A percentile compares a stretch with the other conserved stretches of the same genome.
These are phyloP conservation scores for Geoglossum cookeanum DNA, from an alignment of 2,329 filamentous ascomycete species.

Conservation along the genomic window DNA sequence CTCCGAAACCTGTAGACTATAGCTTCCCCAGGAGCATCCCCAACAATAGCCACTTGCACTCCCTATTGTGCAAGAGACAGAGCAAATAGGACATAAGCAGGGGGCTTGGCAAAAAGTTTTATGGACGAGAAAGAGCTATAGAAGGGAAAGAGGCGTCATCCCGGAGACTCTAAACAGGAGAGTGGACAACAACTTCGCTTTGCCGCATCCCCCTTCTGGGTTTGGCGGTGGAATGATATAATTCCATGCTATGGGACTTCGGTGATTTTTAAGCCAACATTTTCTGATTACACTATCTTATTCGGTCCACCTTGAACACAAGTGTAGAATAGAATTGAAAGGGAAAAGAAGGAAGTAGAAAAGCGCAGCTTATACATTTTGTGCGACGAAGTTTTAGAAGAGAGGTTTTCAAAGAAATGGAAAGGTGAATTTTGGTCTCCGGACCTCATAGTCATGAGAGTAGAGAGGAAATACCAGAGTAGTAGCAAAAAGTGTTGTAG, in stretches of 20 bases:
- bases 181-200: too few relatives aligned
- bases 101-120: too few relatives aligned
- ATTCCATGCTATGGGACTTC: background rate
- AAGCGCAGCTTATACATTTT: conserved; percentile 2
- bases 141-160: too few relatives aligned
- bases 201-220: background rate
- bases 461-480: background rate
- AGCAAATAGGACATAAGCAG: too few relatives aligned
- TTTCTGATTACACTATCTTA: conserved; percentile 3
- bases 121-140: too few relatives aligned
- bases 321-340: background rate
- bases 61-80: too few relatives aligned
- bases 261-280: background rate
- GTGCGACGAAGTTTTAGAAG: background rate
- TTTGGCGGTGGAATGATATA: background rate
- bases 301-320: background rate
- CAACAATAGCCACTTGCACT: too few relatives aligned
- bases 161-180: too few relatives aligned
- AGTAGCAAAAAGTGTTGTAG: background rate
- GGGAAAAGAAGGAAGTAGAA: background rate
- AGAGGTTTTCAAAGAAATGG: background rate
- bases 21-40: too few relatives aligned
- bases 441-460: background rate
- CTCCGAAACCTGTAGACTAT: too few relatives aligned
- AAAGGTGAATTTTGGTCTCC: background rate